These are phyloP conservation scores for Pyrus bretschneideri DNA, from an alignment of 306 rosid genomes.

Conservation along the genomic window DNA sequence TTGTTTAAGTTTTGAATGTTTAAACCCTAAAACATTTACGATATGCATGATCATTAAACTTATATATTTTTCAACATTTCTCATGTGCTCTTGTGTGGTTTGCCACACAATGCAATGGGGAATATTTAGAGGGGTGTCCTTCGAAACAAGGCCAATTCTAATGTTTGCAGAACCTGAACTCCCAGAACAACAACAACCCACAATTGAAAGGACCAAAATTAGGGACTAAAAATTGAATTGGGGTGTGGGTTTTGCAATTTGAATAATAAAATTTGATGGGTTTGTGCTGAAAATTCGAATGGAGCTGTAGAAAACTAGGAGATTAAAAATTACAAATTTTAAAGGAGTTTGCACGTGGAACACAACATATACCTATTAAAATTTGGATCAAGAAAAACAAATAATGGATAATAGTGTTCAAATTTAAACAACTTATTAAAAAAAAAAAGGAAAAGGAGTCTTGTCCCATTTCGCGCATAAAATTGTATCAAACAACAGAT, in stretches of 20 bases:
- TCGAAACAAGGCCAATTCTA: slow-evolving; percentile 84
- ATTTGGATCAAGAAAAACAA: too few species aligned
- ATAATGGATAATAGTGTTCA: too few species aligned
- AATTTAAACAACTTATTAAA: too few species aligned
- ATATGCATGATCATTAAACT: too few species aligned
- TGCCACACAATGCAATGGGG: slow-evolving; percentile 89
- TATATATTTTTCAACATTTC: slow-evolving; percentile 34
- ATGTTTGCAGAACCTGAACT: slow-evolving; percentile 70
- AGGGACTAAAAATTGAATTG: not conserved
- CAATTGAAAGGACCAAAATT: slow-evolving; percentile 6
- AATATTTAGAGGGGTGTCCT: slow-evolving; percentile 64
- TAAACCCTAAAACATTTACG: too few species aligned
- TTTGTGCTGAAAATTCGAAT: not conserved
- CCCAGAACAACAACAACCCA: not conserved
- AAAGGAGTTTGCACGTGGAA: too few species aligned
- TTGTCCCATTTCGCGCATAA: too few species aligned
- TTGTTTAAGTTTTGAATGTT: not conserved
- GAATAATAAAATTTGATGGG: slow-evolving; percentile 1
- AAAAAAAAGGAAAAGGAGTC: too few species aligned
- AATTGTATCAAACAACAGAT: too few species aligned
- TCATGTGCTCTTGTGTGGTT: slow-evolving; percentile 57
- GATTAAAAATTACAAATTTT: too few species aligned
- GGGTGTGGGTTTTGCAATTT: not conserved
- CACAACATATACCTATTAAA: too few species aligned
- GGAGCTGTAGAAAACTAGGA: too few species aligned